Evolutionary conservation across 2,329 filamentous ascomycete genomes (phyloP), one percentile per base, ranked within the genome.

Genomic region (Penicillium crustosum): DNA sequence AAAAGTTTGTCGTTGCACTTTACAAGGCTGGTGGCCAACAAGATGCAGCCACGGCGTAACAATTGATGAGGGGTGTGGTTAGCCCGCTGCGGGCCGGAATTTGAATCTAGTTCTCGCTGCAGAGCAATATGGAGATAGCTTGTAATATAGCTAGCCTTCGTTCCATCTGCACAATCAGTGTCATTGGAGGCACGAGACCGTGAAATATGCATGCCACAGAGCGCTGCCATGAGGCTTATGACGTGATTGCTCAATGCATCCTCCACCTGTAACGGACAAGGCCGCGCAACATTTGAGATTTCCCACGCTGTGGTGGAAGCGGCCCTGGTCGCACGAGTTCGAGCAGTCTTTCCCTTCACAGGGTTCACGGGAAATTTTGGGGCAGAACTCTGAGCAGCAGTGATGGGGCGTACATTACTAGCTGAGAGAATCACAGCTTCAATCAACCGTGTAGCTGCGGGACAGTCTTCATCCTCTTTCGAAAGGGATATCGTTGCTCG

Each of bases 181-280:
- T 45, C 49, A 45, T 60, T 55, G 10, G 57, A 27, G 12, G 63
- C 59, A 48, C 68, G 65, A 55, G 68, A 70, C 27, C 73, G 68
- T 33, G 72, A 69, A 39, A 74, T 70, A 52, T 71, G 70, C 68
- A 76, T 75, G 17, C 73, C 72, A 49, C 73, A 75, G 38, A 76
- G 61, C 7, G 70, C 72, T 39, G 67, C 68, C 33, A 75, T 57
- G 31, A 76, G 65, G 55, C 73, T 76, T 15, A 69, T 65, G 33
- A 69, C 58, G 25, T 75, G 69, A 53, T 76, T 76, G 64, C 66
- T 75, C 4, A 75, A 55, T 6, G 73, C 73, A 56, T 75, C 72
- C 55, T 73, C 66, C 23, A 76, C 68, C 2, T 65, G 70, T 17
- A 74, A 50, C 23, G 73, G 72, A 41, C 72, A 76, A 19, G 58